A percentile compares a stretch with the other conserved stretches of the same genome.
These are phyloP conservation scores for Aspergillus asperescens DNA, from an alignment of 495 filamentous ascomycete genomes.

Conservation along the genomic window DNA sequence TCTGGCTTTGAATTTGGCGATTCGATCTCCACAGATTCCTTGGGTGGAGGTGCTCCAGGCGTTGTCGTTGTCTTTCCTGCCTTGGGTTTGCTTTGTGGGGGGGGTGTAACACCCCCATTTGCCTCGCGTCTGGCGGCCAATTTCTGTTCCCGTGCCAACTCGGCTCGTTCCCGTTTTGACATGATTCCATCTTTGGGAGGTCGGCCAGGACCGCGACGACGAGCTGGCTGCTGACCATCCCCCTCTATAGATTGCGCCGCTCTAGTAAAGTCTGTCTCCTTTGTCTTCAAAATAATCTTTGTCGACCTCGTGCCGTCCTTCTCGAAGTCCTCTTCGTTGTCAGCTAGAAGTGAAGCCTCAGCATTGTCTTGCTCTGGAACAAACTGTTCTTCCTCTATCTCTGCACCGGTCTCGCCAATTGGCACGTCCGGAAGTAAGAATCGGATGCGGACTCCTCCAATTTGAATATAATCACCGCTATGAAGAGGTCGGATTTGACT, in stretches of 20 bases:
- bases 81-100: slow-evolving; percentile 53
- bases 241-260: slow-evolving; percentile 32
- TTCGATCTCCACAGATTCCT: slow-evolving; percentile 45
- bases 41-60: slow-evolving; percentile 13
- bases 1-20: slow-evolving; percentile 55
- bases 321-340: slow-evolving; percentile 34
- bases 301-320: slow-evolving; percentile 32
- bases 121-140: slow-evolving; percentile 44
- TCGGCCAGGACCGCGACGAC: slow-evolving; percentile 76
- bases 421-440: slow-evolving; percentile 72
- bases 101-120: slow-evolving; percentile 41
- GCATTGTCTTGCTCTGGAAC: slow-evolving; percentile 40
- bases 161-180: slow-evolving; percentile 74
- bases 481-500: slow-evolving; percentile 60
- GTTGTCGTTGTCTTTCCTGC: slow-evolving; percentile 45
- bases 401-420: slow-evolving; percentile 61
- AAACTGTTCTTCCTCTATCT: slow-evolving; percentile 60
- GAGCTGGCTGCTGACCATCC: slow-evolving; percentile 46
- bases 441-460: slow-evolving; percentile 67
- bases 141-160: slow-evolving; percentile 59
- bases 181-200: slow-evolving; percentile 91
- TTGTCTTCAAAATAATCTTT: slow-evolving; percentile 40
- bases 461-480: slow-evolving; percentile 69
- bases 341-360: slow-evolving; percentile 29
- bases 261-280: slow-evolving; percentile 26